Conservation (phyloP, 306 rosid species). For the Carpinus viminea region DNA sequence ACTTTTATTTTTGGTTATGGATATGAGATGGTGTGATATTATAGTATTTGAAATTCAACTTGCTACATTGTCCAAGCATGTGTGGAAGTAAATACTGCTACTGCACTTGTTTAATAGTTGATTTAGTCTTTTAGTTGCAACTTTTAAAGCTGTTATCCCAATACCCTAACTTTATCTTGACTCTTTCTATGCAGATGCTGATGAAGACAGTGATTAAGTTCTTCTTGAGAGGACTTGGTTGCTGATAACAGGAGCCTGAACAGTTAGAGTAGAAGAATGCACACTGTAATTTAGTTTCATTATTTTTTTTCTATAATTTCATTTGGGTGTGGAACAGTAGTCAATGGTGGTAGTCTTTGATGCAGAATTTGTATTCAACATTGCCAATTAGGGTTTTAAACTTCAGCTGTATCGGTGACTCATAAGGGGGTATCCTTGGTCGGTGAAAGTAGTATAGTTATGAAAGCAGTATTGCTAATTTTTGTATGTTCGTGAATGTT, state of each 20-base stretch:
- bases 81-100: background rate
- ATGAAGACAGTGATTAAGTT: constrained; percentile 63
- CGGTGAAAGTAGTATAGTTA: background rate
- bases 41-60: background rate
- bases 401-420: constrained; percentile 2
- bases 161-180: background rate
- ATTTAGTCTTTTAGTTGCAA: background rate
- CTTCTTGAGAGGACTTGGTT: constrained; percentile 8
- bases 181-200: constrained; percentile 48
- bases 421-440: background rate
- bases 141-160: background rate
- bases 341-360: background rate
- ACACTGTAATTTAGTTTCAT: constrained; percentile 21
- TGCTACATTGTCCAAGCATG: background rate
- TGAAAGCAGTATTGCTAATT: background rate
- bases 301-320: background rate
- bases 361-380: background rate
- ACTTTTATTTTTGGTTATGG: background rate
- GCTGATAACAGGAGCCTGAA: constrained; percentile 17
- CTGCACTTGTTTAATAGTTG: background rate
- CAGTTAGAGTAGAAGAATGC: constrained; percentile 30
- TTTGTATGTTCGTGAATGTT: background rate
- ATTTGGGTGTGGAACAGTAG: constrained; percentile 8
- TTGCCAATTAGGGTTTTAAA: constrained; percentile 1
- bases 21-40: background rate